phyloP scores from a whole-genome alignment of 176 grass and related monocot species.

The Triticum dicoccoides region DNA sequence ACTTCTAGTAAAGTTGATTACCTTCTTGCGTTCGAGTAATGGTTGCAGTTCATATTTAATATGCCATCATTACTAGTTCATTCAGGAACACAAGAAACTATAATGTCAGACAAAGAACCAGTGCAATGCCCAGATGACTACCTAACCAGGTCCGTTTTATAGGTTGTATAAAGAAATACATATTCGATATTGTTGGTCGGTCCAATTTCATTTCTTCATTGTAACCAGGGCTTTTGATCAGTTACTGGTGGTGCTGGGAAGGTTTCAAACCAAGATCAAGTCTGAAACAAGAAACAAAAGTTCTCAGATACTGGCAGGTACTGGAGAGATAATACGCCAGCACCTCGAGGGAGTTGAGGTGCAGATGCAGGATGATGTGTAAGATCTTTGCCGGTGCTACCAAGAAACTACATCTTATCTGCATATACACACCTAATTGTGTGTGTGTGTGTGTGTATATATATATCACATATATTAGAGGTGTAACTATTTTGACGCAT shows the following conservation, averaged over 20 bases:
- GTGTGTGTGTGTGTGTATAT: neutral
- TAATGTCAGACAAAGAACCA: constrained; percentile 47
- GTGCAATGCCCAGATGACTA: constrained; percentile 62
- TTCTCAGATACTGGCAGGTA: constrained; percentile 69
- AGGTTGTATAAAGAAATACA: constrained; percentile 17
- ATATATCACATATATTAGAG: constrained; percentile 23
- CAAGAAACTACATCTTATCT: constrained; percentile 12
- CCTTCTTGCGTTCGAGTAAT: constrained; percentile 7
- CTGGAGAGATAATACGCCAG: constrained; percentile 58
- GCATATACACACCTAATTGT: neutral
- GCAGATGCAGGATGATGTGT: constrained; percentile 82
- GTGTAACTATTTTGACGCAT: constrained; percentile 5
- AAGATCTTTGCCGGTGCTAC: constrained; percentile 42
- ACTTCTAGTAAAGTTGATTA: constrained; percentile 46
- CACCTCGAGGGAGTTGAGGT: constrained; percentile 65
- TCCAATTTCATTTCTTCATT: constrained; percentile 29
- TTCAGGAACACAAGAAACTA: constrained; percentile 62
- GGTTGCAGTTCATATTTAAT: constrained; percentile 6
- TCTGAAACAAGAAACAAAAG: constrained; percentile 63
- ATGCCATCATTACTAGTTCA: constrained; percentile 1
- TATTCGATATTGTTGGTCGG: neutral
- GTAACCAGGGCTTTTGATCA: constrained; percentile 70
- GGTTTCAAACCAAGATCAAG: constrained; percentile 79
- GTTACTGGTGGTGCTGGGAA: constrained; percentile 60
- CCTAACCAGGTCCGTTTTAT: constrained; percentile 54